These are phyloP conservation scores for Poa annua DNA, from an alignment of 176 grass and related monocot genomes.

Conservation along the genomic window DNA sequence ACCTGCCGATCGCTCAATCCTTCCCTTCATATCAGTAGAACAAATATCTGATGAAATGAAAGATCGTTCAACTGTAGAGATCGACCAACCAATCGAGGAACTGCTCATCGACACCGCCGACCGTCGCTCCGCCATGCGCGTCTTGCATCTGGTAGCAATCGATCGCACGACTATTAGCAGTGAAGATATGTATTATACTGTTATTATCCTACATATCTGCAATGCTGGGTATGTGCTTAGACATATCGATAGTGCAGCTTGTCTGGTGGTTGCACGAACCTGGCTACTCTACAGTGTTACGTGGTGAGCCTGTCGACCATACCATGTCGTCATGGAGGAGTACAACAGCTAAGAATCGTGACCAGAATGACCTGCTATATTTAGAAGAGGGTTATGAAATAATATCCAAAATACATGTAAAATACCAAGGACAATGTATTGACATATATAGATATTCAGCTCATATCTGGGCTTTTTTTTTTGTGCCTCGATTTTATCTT, in stretches of 20 bases:
- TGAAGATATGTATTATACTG: no score
- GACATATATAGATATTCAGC: no score
- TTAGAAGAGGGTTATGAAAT: not conserved
- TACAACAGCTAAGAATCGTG: not conserved
- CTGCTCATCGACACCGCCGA: no score
- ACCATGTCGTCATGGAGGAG: slow-evolving; percentile 6
- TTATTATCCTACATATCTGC: no score
- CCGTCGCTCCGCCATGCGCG: no score
- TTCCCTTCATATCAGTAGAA: not conserved
- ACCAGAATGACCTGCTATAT: not conserved
- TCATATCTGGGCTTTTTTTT: no score
- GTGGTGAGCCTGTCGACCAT: not conserved
- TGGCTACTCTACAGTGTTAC: not conserved
- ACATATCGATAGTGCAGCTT: not conserved
- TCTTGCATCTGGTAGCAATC: no score
- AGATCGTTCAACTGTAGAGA: not conserved
- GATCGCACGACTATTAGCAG: no score
- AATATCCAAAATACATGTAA: not conserved
- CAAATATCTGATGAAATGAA: not conserved
- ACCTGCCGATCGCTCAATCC: not conserved
- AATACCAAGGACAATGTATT: not conserved
- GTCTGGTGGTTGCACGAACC: not conserved
- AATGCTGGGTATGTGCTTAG: not conserved
- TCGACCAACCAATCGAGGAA: no score
- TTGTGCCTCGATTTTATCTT: no score